phyloP scores from a whole-genome alignment of 208 protist species.

The Acanthamoeba sp. region DNA sequence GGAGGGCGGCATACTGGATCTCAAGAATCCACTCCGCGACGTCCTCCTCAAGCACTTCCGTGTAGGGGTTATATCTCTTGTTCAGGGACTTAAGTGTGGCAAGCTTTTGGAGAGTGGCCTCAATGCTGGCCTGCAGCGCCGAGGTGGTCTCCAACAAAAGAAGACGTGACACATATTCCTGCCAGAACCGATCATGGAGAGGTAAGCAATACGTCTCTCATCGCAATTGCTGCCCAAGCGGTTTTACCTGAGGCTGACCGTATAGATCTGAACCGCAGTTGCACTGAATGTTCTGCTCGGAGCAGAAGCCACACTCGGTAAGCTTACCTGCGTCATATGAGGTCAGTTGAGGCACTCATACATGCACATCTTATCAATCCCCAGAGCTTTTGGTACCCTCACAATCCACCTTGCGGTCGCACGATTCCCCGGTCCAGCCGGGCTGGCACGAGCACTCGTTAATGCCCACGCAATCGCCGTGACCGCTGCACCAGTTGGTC shows the following conservation, averaged over 20 bases:
- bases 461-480: constrained; percentile 28
- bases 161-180: constrained; percentile 21
- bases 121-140: neutral
- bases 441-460: constrained; percentile 12
- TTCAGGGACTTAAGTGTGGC: neutral
- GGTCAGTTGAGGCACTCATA: neutral
- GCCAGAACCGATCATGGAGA: neutral
- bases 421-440: neutral
- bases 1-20: neutral
- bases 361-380: neutral
- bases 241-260: neutral
- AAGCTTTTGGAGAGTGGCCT: neutral
- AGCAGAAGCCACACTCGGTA: neutral
- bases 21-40: neutral
- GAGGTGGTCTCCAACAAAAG: neutral
- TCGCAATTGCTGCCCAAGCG: neutral
- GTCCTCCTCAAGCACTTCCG: neutral
- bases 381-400: too few relatives aligned
- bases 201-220: neutral
- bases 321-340: neutral
- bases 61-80: neutral
- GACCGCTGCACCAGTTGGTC: constrained; percentile 67
- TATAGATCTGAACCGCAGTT: neutral
- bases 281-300: neutral
- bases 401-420: neutral